A percentile compares a stretch with the other conserved stretches of the same genome.
Evolutionary conservation across 441 rosid species (phyloP).

Genomic region (Sinapis alba): DNA sequence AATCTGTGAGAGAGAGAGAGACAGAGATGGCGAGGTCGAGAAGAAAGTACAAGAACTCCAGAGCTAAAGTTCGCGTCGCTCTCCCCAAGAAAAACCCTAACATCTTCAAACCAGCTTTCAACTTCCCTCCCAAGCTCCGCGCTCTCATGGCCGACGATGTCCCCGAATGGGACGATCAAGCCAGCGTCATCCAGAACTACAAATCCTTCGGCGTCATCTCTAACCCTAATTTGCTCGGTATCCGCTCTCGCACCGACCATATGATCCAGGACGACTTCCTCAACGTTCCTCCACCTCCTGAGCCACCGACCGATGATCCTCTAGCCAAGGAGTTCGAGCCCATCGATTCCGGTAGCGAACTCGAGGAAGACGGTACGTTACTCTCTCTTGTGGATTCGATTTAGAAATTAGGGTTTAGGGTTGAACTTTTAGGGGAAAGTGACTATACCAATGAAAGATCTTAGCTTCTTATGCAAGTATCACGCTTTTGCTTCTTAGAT

Average conservation of each 20-base stretch:
- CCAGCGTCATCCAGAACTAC: constrained; percentile 82
- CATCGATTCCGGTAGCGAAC: constrained; percentile 82
- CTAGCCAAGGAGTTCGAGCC: constrained; percentile 53
- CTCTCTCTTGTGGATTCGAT: background rate
- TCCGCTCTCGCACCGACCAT: constrained; percentile 72
- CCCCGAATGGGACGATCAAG: constrained; percentile 80
- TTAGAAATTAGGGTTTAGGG: constrained; percentile 9
- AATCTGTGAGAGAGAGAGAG: background rate
- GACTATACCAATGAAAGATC: background rate
- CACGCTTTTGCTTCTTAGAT: background rate
- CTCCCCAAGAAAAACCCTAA: constrained; percentile 74
- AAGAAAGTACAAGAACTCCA: constrained; percentile 72
- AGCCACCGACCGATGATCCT: constrained; percentile 44
- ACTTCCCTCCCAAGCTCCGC: constrained; percentile 83
- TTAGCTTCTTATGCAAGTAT: background rate
- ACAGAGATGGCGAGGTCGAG: constrained; percentile 73
- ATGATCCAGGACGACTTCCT: constrained; percentile 66
- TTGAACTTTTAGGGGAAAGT: background rate
- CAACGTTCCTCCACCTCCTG: constrained; percentile 61
- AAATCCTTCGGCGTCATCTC: constrained; percentile 86
- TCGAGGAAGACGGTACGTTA: constrained; percentile 84
- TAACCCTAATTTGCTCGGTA: constrained; percentile 83
- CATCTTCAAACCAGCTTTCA: constrained; percentile 69
- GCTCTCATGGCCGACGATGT: constrained; percentile 51
- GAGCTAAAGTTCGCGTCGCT: constrained; percentile 72